A percentile compares a stretch with the other conserved stretches of the same genome.
Evolutionary conservation across 2,329 filamentous ascomycete species (phyloP).

Genomic region (Cadophora malorum): DNA sequence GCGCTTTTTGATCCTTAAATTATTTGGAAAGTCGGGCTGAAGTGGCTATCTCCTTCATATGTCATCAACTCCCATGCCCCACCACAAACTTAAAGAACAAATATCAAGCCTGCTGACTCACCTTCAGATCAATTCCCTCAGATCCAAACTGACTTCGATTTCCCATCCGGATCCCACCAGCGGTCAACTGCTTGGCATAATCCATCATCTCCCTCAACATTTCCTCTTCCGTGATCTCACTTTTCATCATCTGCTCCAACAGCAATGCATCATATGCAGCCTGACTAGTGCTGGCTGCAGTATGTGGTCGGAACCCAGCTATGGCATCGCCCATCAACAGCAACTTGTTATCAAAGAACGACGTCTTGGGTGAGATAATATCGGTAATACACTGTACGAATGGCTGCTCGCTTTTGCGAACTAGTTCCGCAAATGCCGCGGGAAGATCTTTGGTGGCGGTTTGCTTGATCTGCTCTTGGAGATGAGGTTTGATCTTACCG

Average conservation of each 20-base stretch:
- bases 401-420: background rate
- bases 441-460: conserved; percentile 27
- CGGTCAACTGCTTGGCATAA: conserved; percentile 23
- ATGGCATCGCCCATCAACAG: conserved; percentile 51
- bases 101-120: background rate
- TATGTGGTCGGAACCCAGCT: conserved; percentile 53
- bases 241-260: conserved; percentile 26
- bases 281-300: conserved; percentile 52
- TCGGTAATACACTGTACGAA: background rate
- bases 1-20: no score
- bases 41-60: background rate
- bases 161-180: conserved; percentile 19
- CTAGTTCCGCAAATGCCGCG: conserved; percentile 20
- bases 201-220: conserved; percentile 26
- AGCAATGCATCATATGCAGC: conserved; percentile 43
- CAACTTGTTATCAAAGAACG: conserved; percentile 43
- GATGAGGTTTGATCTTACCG: conserved; percentile 28
- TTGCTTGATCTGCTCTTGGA: conserved; percentile 27
- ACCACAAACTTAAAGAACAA: background rate
- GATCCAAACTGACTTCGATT: conserved; percentile 24
- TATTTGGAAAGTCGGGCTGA: background rate
- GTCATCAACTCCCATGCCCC: background rate
- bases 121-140: conserved; percentile 16
- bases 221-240: conserved; percentile 23
- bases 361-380: background rate